Evolutionary conservation across 164 flowering plant genomes (phyloP).

Genomic region (Stephania cephalantha): DNA sequence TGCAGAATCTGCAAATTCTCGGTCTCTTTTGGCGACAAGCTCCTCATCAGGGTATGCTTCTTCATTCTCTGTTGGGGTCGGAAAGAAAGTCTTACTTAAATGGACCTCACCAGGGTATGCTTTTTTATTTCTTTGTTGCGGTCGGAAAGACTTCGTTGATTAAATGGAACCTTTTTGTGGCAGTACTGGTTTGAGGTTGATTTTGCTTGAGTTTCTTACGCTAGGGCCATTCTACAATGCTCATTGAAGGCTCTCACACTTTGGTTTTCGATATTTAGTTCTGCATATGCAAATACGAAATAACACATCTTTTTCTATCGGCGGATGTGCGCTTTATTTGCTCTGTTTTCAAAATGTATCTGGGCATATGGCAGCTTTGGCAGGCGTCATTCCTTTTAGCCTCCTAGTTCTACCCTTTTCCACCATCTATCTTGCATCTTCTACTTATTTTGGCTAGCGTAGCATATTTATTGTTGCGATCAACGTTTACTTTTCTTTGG

Average conservation of each 20-base stretch:
- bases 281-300: not conserved
- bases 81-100: not conserved
- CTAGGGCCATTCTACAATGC: not conserved
- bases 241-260: not conserved
- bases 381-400: not conserved
- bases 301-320: not conserved
- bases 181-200: no score
- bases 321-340: not conserved
- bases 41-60: slow-evolving; percentile 27
- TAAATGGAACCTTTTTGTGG: not conserved
- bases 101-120: slow-evolving; percentile 27
- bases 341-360: not conserved
- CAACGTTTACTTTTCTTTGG: not conserved
- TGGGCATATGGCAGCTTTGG: not conserved
- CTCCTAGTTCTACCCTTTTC: not conserved
- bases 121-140: not conserved
- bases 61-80: not conserved
- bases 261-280: not conserved
- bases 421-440: not conserved
- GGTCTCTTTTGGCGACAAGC: slow-evolving; percentile 22
- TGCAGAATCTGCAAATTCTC: slow-evolving; percentile 22
- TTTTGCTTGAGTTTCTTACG: not conserved
- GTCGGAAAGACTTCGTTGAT: not conserved
- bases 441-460: not conserved
- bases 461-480: not conserved